These are phyloP conservation scores for Candida koratica DNA, from an alignment of 805 yeast species.

Conservation along the genomic window DNA sequence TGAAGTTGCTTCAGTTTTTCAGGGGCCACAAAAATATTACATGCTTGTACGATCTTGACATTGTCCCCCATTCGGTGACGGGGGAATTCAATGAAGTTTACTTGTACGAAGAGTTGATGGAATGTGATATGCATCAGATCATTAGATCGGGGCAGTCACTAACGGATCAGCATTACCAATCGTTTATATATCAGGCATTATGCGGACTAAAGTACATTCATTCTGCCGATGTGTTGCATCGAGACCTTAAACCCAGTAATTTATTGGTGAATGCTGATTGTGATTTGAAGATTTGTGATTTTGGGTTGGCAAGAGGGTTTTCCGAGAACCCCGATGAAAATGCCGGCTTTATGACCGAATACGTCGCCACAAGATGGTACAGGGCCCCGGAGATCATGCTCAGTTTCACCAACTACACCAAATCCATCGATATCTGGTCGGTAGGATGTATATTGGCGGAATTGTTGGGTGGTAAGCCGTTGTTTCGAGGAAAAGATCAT, in stretches of 20 bases:
- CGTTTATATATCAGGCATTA: slow-evolving; percentile 84
- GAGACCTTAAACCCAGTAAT: slow-evolving; percentile 94
- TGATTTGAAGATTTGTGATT: slow-evolving; percentile 93
- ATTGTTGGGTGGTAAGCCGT: slow-evolving; percentile 82
- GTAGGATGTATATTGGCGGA: slow-evolving; percentile 97
- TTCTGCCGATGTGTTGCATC: slow-evolving; percentile 86
- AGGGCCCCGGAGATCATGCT: slow-evolving; percentile 98
- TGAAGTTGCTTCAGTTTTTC: slow-evolving; percentile 86
- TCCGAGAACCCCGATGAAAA: slow-evolving; percentile 77
- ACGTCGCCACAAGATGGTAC: slow-evolving; percentile 98
- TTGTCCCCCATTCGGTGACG: slow-evolving; percentile 60
- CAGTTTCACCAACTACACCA: slow-evolving; percentile 89
- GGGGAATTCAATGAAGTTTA: slow-evolving; percentile 86
- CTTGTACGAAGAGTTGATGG: slow-evolving; percentile 95
- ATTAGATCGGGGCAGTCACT: slow-evolving; percentile 89
- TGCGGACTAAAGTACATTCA: slow-evolving; percentile 90
- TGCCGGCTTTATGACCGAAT: slow-evolving; percentile 93
- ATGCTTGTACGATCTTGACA: slow-evolving; percentile 90
- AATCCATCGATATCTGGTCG: slow-evolving; percentile 97
- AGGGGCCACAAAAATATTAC: slow-evolving; percentile 96
- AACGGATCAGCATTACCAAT: slow-evolving; percentile 93
- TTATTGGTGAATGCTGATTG: slow-evolving; percentile 92
- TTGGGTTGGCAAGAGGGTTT: slow-evolving; percentile 92
- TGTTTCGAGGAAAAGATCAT: slow-evolving; percentile 93
- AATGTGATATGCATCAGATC: slow-evolving; percentile 97